Percentiles rank a stretch among this genome's conserved stretches.
Evolutionary conservation across 2,329 filamentous ascomycete species (phyloP).

Genomic region (Fonsecaea pedrosoi): DNA sequence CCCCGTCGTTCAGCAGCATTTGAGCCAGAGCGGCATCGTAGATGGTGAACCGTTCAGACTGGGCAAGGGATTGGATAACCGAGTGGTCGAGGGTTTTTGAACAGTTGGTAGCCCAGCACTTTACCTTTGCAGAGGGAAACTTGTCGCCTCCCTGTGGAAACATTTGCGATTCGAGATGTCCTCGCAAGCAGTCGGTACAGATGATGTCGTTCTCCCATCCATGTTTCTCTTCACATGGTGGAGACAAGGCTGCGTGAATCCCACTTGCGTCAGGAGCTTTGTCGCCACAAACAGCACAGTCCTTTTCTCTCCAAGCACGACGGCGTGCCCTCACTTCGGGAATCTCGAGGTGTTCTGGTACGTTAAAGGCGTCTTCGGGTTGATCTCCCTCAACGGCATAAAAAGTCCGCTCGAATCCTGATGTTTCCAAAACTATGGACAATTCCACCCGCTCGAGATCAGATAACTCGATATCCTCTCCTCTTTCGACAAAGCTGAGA

Average conservation of each 20-base stretch:
- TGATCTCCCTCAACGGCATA: conserved; percentile 21
- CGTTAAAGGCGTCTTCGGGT: conserved; percentile 19
- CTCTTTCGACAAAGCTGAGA: conserved; percentile 17
- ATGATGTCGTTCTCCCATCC: conserved; percentile 25
- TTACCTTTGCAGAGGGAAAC: conserved; percentile 22
- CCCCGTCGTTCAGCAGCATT: conserved; percentile 14
- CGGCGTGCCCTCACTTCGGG: conserved; percentile 17
- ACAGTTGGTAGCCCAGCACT: conserved; percentile 25
- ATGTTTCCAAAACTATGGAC: conserved; percentile 4
- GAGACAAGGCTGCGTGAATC: conserved; percentile 15
- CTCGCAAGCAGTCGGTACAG: conserved; percentile 24
- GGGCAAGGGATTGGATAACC: conserved; percentile 6
- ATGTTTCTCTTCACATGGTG: conserved; percentile 15
- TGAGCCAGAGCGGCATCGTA: conserved; percentile 23
- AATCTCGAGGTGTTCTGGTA: conserved; percentile 18
- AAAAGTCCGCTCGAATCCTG: conserved; percentile 13
- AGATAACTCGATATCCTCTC: neutral
- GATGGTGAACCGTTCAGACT: conserved; percentile 8
- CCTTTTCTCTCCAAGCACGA: conserved; percentile 22
- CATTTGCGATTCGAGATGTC: conserved; percentile 25
- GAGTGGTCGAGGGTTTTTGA: conserved; percentile 16
- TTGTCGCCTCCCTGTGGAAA: conserved; percentile 24
- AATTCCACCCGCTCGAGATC: conserved; percentile 13
- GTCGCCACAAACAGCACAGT: conserved; percentile 21
- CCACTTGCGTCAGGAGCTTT: conserved; percentile 6